phyloP scores from a whole-genome alignment of 2,329 filamentous ascomycete genomes.

The Colletotrichum melonis region DNA sequence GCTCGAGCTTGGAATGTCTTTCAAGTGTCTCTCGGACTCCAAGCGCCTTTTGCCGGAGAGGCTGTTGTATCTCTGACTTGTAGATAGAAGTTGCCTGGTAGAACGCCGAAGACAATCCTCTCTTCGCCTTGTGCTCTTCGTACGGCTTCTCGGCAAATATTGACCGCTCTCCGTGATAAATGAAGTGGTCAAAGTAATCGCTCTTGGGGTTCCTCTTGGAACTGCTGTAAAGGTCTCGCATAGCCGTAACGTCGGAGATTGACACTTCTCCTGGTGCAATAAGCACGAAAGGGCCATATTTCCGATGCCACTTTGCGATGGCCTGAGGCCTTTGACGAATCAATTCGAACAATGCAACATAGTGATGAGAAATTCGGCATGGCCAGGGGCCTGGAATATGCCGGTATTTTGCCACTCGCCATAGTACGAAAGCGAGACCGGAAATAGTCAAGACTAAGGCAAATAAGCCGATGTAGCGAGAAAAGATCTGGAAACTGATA shows the following conservation, averaged over 20 bases:
- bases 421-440: background rate
- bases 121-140: background rate
- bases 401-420: background rate
- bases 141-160: background rate
- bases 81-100: background rate
- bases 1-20: background rate
- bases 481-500: background rate
- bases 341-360: background rate
- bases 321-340: background rate
- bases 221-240: background rate
- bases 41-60: background rate
- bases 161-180: background rate
- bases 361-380: background rate
- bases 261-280: background rate
- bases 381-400: background rate
- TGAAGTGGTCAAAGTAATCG: background rate
- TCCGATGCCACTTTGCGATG: background rate
- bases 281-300: background rate
- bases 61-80: background rate
- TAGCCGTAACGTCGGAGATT: background rate
- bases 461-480: background rate
- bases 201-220: background rate
- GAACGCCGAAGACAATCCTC: background rate
- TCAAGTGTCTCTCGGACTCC: background rate
- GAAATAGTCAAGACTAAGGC: background rate